Evolutionary conservation across 78 protist genomes (phyloP).

Genomic region (Planoprotostelium fungivorum): DNA sequence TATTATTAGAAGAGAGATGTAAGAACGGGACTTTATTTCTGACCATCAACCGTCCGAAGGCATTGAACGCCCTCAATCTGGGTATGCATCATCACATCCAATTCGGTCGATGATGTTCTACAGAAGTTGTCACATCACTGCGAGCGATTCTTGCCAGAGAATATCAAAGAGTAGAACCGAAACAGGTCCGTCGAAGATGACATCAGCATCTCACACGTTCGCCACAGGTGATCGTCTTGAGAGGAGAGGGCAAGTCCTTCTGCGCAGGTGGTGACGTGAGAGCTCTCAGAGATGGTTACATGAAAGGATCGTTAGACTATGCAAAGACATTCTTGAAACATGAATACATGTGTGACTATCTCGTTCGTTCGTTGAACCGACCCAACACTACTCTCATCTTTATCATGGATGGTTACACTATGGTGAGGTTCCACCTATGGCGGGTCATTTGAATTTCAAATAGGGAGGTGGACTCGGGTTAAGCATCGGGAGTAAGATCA

Average conservation of each 20-base stretch:
- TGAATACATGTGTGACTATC: neutral
- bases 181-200: too few relatives aligned
- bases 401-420: neutral
- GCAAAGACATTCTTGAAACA: neutral
- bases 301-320: neutral
- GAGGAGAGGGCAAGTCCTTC: neutral
- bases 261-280: neutral
- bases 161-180: too few relatives aligned
- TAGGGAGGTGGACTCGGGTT: neutral
- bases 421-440: neutral
- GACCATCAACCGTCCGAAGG: neutral
- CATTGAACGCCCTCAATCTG: neutral
- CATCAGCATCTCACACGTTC: neutral
- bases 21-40: neutral
- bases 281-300: neutral
- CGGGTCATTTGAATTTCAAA: neutral
- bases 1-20: neutral
- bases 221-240: neutral
- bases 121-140: too few relatives aligned
- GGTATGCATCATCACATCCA: neutral
- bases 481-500: neutral
- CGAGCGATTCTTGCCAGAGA: too few relatives aligned
- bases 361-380: neutral
- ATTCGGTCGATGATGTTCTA: neutral
- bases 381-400: neutral